Percentiles rank a stretch among this genome's conserved stretches.
These are phyloP conservation scores for Backusella psychrophila DNA, from an alignment of 192 early-diverging fungal species.

Conservation along the genomic window DNA sequence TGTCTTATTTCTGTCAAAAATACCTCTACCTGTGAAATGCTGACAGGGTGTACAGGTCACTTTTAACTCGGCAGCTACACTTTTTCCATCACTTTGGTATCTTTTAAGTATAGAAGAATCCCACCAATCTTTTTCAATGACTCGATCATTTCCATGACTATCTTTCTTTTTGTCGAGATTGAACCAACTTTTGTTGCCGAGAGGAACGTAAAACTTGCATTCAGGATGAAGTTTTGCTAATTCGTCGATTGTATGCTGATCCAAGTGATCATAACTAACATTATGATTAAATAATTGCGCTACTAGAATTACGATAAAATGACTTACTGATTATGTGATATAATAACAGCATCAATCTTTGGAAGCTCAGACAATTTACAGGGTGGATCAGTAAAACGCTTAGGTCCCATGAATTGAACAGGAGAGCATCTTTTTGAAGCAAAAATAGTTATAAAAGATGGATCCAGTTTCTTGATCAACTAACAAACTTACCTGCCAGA, in stretches of 20 bases:
- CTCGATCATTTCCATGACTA: background rate
- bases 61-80: background rate
- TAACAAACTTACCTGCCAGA: slow-evolving; percentile 36
- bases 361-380: slow-evolving; percentile 65
- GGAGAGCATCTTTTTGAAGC: slow-evolving; percentile 60
- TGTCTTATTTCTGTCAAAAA: slow-evolving; percentile 67
- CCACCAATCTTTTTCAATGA: slow-evolving; percentile 22
- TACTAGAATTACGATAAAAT: background rate
- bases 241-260: slow-evolving; percentile 59
- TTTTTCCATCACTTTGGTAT: background rate
- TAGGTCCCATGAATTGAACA: slow-evolving; percentile 62
- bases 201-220: slow-evolving; percentile 68
- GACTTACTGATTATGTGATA: slow-evolving; percentile 76
- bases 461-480: background rate
- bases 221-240: slow-evolving; percentile 49
- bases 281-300: background rate
- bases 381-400: slow-evolving; percentile 63
- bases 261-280: slow-evolving; percentile 75
- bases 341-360: slow-evolving; percentile 68
- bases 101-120: background rate
- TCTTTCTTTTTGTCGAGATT: slow-evolving; percentile 9
- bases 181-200: slow-evolving; percentile 74
- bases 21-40: slow-evolving; percentile 64
- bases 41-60: slow-evolving; percentile 71
- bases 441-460: background rate